phyloP scores from a whole-genome alignment of 257 asterid genomes.

The Cruciata laevipes region DNA sequence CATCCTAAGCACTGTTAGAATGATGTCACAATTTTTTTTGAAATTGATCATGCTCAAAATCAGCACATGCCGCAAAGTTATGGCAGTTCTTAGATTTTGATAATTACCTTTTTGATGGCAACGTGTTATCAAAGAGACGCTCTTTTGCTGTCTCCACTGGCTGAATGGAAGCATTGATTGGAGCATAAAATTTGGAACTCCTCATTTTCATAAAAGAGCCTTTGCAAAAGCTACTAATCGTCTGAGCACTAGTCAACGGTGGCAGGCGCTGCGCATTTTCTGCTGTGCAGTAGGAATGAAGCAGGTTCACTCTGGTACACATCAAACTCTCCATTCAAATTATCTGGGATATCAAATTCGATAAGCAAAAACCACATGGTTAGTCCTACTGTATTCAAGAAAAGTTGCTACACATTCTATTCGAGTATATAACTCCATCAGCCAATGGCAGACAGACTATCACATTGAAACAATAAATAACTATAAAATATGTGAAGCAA shows the following conservation, averaged over 20 bases:
- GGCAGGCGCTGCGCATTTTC: conserved; percentile 21
- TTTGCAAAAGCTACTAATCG: conserved; percentile 15
- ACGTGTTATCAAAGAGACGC: conserved; percentile 48
- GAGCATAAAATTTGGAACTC: conserved; percentile 31
- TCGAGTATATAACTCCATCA: too few species aligned
- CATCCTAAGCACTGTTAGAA: neutral
- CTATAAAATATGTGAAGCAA: too few species aligned
- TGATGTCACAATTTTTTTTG: neutral
- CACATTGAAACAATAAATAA: too few species aligned
- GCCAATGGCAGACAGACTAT: too few species aligned
- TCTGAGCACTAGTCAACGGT: conserved; percentile 25
- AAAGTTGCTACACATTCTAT: too few species aligned
- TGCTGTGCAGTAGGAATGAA: conserved; percentile 25
- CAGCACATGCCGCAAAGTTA: neutral
- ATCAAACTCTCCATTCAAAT: conserved; percentile 56
- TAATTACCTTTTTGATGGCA: conserved; percentile 64
- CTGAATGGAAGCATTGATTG: conserved; percentile 52
- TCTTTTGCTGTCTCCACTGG: conserved; percentile 39
- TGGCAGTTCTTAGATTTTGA: neutral
- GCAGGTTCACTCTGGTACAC: conserved; percentile 37
- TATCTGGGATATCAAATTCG: too few species aligned
- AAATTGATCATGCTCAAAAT: neutral
- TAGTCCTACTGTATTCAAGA: too few species aligned
- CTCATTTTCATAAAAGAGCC: conserved; percentile 27
- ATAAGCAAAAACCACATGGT: too few species aligned